Base-by-base conservation (phyloP, 1,284 basidiomycete genomes). In the Rugosomyces carneus region DNA sequence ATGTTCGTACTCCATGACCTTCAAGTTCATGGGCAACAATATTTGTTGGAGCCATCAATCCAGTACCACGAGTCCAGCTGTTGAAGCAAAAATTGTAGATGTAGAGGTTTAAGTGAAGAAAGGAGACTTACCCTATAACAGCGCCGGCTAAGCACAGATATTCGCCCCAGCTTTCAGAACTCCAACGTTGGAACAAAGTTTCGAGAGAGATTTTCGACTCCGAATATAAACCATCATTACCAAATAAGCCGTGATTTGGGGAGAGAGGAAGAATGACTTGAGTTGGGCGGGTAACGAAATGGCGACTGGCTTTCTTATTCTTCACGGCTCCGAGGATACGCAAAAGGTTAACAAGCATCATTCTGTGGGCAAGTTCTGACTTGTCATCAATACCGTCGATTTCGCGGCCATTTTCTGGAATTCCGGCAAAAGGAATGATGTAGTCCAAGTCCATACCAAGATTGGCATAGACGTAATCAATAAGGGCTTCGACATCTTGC, bases 191-290 rank as follows among this genome's bases (percentile, higher is more conserved):
- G 83, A 98, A 98, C 27, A 99, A 75, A 0, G 95, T 98, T 71
- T 98, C 95, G 51, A 99, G 76, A 20, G 93, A 93, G 56, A 99
- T 94, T 81, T 99, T 99, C 32, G 93, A 96, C 69, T 99, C 95
- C 5, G 93, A 93, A 69, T 99, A 99, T 41, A 99, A 74, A 56
- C 96, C 96, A 62, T 98, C 96, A 60, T 94, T 96, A 40, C 95
- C 95, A 66, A 99, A 98, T 40, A 95, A 75, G 58, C 95, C 95
- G 62, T 98, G 95, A 66, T 99, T 99, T 38, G 95, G 96, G 26
- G 94, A 99, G 8, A 99, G 78, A 5, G 96, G 95, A 31, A 98
- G 81, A 53, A 99, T 91, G 54, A 98, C 94, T 68, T 98, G 95
- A 0, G 96, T 99, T 0, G 96, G 95, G 48, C 95, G 89, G 44